phyloP scores from a whole-genome alignment of 495 filamentous ascomycete species.

The Daldinia childiae region DNA sequence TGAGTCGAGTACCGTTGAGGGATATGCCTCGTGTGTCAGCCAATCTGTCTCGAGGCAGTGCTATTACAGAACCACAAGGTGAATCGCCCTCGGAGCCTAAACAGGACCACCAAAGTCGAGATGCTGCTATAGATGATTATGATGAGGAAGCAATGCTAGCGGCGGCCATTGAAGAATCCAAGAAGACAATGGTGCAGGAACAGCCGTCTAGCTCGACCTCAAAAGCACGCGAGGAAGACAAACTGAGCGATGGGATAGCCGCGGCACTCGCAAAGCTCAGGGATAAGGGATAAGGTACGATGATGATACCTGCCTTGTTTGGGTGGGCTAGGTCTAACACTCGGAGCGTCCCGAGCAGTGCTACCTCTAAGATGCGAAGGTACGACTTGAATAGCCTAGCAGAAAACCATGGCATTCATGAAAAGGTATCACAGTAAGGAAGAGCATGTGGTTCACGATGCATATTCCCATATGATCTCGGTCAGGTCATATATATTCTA shows the following conservation, averaged over 20 bases:
- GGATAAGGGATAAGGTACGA: conserved; percentile 53
- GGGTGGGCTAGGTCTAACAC: conserved; percentile 16
- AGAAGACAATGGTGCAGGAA: conserved; percentile 38
- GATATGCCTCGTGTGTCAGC: conserved; percentile 45
- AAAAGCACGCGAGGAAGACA: conserved; percentile 43
- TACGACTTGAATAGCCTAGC: conserved; percentile 18
- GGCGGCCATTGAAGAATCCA: conserved; percentile 55
- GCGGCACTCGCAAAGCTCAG: conserved; percentile 63
- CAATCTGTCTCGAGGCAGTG: conserved; percentile 33
- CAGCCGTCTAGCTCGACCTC: conserved; percentile 24
- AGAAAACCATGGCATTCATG: conserved; percentile 9
- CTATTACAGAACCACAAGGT: conserved; percentile 36
- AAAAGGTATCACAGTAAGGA: conserved; percentile 19
- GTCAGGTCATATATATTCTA: conserved; percentile 17
- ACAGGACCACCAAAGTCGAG: conserved; percentile 10
- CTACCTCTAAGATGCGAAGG: conserved; percentile 6
- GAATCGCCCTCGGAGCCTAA: conserved; percentile 1
- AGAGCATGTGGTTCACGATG: conserved; percentile 25
- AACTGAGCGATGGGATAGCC: conserved; percentile 63
- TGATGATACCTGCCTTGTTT: conserved; percentile 36
- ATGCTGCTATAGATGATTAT: conserved; percentile 41
- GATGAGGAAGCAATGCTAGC: conserved; percentile 63
- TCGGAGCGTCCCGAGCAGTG: conserved; percentile 24
- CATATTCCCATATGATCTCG: conserved; percentile 32
- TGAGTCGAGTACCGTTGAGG: conserved; percentile 50